A percentile compares a stretch with the other conserved stretches of the same genome.
Evolutionary conservation across 2,329 filamentous ascomycete genomes (phyloP).

Genomic region (Nectriaceae sp.): DNA sequence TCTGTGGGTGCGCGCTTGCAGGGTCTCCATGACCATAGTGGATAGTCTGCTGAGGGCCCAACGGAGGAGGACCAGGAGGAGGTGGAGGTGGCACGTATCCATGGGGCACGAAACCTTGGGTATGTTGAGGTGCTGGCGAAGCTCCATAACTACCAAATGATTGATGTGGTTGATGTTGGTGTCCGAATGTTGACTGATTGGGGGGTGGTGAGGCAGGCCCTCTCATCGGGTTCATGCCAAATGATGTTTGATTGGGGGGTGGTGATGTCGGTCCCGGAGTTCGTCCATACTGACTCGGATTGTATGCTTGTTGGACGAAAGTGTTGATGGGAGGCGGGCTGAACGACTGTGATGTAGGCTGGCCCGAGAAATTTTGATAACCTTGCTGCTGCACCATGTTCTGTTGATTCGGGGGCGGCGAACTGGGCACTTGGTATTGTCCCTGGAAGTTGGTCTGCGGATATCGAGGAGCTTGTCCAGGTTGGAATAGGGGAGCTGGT

Average conservation of each 20-base stretch:
- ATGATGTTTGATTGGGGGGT: slow-evolving; percentile 61
- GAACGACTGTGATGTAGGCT: slow-evolving; percentile 23
- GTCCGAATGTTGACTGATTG: slow-evolving; percentile 53
- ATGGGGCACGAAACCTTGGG: slow-evolving; percentile 49
- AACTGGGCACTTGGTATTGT: slow-evolving; percentile 58
- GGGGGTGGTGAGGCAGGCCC: slow-evolving; percentile 57
- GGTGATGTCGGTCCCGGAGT: slow-evolving; percentile 61
- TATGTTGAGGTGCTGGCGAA: slow-evolving; percentile 40
- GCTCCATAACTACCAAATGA: slow-evolving; percentile 41
- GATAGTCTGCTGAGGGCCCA: slow-evolving; percentile 64
- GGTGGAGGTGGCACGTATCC: slow-evolving; percentile 66
- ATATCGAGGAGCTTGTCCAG: slow-evolving; percentile 50
- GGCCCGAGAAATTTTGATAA: slow-evolving; percentile 43
- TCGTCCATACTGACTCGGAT: slow-evolving; percentile 60
- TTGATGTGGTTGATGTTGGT: slow-evolving; percentile 36
- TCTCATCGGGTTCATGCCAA: slow-evolving; percentile 41
- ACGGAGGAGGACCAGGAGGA: slow-evolving; percentile 61
- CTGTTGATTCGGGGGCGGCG: slow-evolving; percentile 48
- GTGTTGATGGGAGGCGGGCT: slow-evolving; percentile 42
- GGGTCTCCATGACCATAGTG: slow-evolving; percentile 53
- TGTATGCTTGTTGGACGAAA: slow-evolving; percentile 56
- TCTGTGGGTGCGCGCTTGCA: too few species aligned
- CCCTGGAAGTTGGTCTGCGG: slow-evolving; percentile 55
- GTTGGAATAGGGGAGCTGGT: slow-evolving; percentile 52
- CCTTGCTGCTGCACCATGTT: slow-evolving; percentile 41